phyloP scores from a whole-genome alignment of 192 early-diverging fungal genomes.

The Mortierella hygrophila region DNA sequence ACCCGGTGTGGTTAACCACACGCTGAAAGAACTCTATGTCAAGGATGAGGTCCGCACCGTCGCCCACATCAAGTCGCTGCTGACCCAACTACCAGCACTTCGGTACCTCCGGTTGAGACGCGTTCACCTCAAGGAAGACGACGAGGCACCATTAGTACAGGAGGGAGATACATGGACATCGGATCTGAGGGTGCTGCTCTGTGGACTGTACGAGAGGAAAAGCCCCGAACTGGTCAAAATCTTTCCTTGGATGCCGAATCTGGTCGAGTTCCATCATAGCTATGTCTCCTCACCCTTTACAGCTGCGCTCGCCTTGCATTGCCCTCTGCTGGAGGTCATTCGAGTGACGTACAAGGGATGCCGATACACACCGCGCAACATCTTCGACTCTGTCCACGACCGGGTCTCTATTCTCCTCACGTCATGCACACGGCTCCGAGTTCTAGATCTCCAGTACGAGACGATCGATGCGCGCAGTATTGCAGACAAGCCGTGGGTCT shows the following conservation, averaged over 20 bases:
- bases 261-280: constrained; percentile 3
- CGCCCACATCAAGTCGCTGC: neutral
- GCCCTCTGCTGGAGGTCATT: neutral
- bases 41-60: neutral
- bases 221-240: neutral
- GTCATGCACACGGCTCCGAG: neutral
- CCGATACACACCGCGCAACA: neutral
- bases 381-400: constrained; percentile 1
- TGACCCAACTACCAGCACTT: neutral
- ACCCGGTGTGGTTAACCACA: neutral
- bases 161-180: constrained; percentile 6
- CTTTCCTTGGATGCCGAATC: neutral
- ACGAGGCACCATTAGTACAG: neutral
- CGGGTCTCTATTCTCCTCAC: neutral
- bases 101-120: neutral
- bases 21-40: neutral
- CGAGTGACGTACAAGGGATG: constrained; percentile 3
- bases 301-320: neutral
- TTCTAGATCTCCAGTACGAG: neutral
- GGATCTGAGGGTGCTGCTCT: neutral
- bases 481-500: neutral
- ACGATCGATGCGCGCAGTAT: neutral
- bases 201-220: neutral
- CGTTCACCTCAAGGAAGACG: neutral
- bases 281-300: neutral